phyloP scores from a whole-genome alignment of 192 early-diverging fungal genomes.

The Entomortierella parvispora region DNA sequence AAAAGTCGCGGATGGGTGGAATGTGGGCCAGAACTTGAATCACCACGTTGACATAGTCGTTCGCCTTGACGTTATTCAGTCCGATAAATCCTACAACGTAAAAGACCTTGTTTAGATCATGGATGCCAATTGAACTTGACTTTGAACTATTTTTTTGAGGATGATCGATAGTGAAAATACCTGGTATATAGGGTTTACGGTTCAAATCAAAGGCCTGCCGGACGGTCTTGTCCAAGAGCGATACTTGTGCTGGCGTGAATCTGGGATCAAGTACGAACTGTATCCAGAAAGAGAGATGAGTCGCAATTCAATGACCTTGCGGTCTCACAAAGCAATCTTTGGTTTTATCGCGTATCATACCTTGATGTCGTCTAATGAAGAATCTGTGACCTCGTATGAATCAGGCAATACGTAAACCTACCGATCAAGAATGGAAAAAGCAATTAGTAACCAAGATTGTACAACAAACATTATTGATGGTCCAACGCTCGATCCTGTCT shows the following conservation, averaged over 20 bases:
- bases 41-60: slow-evolving; percentile 94
- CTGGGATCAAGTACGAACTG: slow-evolving; percentile 88
- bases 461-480: too few species aligned
- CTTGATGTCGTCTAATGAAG: slow-evolving; percentile 93
- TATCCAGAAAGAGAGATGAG: background rate
- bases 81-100: slow-evolving; percentile 81
- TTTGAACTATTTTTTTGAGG: too few species aligned
- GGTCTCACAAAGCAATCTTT: slow-evolving; percentile 1
- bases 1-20: slow-evolving; percentile 82
- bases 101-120: too few species aligned
- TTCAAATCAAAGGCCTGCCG: slow-evolving; percentile 81
- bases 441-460: background rate
- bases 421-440: background rate
- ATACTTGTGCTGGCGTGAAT: slow-evolving; percentile 76
- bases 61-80: slow-evolving; percentile 93
- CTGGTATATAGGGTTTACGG: slow-evolving; percentile 87
- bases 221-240: slow-evolving; percentile 68
- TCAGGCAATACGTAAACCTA: slow-evolving; percentile 94
- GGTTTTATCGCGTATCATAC: slow-evolving; percentile 59
- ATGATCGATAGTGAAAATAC: too few species aligned
- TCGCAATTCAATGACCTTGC: background rate
- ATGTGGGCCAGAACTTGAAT: slow-evolving; percentile 91
- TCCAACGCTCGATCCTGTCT: background rate
- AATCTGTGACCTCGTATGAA: slow-evolving; percentile 88
- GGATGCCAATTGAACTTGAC: too few species aligned